These are phyloP conservation scores for Ramularia endophylla DNA, from an alignment of 2,329 filamentous ascomycete genomes.

Conservation along the genomic window DNA sequence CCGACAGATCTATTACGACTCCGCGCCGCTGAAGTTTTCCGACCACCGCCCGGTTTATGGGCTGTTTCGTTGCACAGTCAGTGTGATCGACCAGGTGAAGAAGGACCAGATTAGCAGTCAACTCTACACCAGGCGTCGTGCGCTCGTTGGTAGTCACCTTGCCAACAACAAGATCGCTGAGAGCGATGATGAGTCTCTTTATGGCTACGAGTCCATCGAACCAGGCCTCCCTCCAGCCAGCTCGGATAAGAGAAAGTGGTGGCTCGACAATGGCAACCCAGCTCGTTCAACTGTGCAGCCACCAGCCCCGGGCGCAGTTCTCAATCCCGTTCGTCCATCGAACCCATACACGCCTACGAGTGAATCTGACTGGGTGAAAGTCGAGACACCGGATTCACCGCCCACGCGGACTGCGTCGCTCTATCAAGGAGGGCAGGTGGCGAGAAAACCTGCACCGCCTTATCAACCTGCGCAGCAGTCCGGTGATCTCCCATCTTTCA, in stretches of 20 bases:
- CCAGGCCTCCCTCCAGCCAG: constrained; percentile 63
- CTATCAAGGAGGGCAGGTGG: neutral
- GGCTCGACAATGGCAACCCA: constrained; percentile 61
- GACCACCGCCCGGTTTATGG: constrained; percentile 96
- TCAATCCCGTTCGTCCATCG: constrained; percentile 67
- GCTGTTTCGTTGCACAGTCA: constrained; percentile 77
- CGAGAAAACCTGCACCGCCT: constrained; percentile 17
- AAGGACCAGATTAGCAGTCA: constrained; percentile 68
- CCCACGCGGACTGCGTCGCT: constrained; percentile 17
- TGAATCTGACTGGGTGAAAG: constrained; percentile 76
- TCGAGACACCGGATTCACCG: constrained; percentile 29
- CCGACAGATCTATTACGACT: constrained; percentile 75
- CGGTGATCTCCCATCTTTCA: constrained; percentile 2
- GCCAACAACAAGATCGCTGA: constrained; percentile 54
- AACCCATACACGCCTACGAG: constrained; percentile 74
- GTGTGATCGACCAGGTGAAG: constrained; percentile 66
- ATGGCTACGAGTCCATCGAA: constrained; percentile 76
- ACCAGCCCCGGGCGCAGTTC: constrained; percentile 55
- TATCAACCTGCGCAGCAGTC: constrained; percentile 6
- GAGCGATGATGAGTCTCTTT: constrained; percentile 69
- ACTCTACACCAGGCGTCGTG: constrained; percentile 64
- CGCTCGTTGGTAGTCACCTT: constrained; percentile 59
- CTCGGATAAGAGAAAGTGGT: constrained; percentile 59
- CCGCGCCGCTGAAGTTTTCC: constrained; percentile 78
- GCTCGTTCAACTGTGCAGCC: constrained; percentile 67